Base-by-base conservation (phyloP, 2,329 filamentous ascomycete species). In the Diaporthe citrichinensis region DNA sequence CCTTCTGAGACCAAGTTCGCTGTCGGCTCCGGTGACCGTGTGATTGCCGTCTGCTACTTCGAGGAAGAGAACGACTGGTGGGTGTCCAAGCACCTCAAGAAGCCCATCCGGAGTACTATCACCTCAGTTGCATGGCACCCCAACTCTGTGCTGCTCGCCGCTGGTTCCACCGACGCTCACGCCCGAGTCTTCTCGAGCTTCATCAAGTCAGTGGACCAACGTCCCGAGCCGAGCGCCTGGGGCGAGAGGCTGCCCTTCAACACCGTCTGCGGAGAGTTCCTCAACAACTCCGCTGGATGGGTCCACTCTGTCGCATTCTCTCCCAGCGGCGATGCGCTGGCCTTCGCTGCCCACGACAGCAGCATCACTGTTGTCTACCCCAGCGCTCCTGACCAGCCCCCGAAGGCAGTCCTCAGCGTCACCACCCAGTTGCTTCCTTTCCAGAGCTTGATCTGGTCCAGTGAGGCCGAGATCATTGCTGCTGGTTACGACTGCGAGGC, bases 51-150 rank as follows among this genome's bases (percentile, higher is more conserved):
- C 80, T 99, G 97, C 89, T 98, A 98, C 88, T 99, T 99, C 81
- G 97, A 99, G 83, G 95, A 98, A 84, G 97, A 99, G 86, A 98
- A 99, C 86, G 96, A 99, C 88, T 99, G 97, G 97, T 99, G 97
- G 97, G 96, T 99, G 57, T 98, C 96, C 51, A 99, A 99, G 90
- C 97, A 99, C 86, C 87, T 99, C 82, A 98, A 98, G 92, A 99
- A 98, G 90, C 97, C 97, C 28, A 98, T 99, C 81, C 94, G 96
- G 79, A 98, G 95, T 84, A 99, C 97, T 74, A 96, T 99, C 81
- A 98, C 97, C 74, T 95, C 94, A 23, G 92, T 99, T 59, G 93
- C 94, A 74, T 99, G 97, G 97, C 97, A 99, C 85, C 97, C 97
- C 49, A 99, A 99, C 89, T 97, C 94, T 14, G 97, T 99, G 23